Evolutionary conservation across 306 rosid species (phyloP), one percentile per base, ranked within the genome.

Genomic region (Notholithocarpus densiflorus): DNA sequence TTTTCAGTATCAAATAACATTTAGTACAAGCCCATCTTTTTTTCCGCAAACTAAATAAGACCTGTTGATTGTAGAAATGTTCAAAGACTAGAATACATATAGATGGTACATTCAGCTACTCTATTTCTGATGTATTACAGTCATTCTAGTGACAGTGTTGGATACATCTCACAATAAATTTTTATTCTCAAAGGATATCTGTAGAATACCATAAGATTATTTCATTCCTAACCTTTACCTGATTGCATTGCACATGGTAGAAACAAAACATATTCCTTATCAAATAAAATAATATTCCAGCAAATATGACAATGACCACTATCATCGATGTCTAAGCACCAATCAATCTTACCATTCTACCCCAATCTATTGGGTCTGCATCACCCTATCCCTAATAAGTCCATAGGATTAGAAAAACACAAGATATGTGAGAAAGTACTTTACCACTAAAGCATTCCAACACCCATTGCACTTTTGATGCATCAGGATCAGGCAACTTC

Each of bases 371-470:
- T 61, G 18, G 20, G 37, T 24, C 68, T 19, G 23, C 51, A 66
- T 32, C 48, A 31, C 71, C 19, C 71, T 32, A 32, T 64, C 70
- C 40, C 70, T 29, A 29, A 64, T 8, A 66, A 14, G 14, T 31
- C 14, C 2, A 17, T 3, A 15, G 23, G 48, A 62, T 62, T 5
- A 26, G 14, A 19, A 60, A 43, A 43, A 24, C 1, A 60, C 34
- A 60, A 18, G 66, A 3, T 32, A 56, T 78, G 5, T 11, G 26
- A 13, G 29, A 19, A 72, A 40, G 56, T 26, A 81, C 11, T 24
- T 73, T 81, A 92, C 98, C 98, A 37, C 76, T 90, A 64, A 62
- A 89, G 82, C 98, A 92, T 79, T 92, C 92, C 86, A 95, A 87
- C 73, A 78, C 88, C 98, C 98, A 91, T 62, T 82, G 89, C 84